Conservation (phyloP, 176 grass and related monocot genomes). For the Sorghum bicolor region Sorghum_bicolor_NCBIv3 NC_012870.2:15857001-15857500, state of each 20-base stretch:
- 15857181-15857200: background rate
- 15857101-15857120: background rate
- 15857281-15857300: too few species aligned
- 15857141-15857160: too few species aligned
- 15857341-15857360: too few species aligned
- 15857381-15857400: too few species aligned
- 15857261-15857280: background rate
- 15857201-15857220: background rate
- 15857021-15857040: background rate
- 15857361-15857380: too few species aligned
- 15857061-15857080: background rate
- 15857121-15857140: background rate
- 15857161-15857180: background rate
- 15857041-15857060: background rate
- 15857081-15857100: background rate
- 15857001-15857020: slow-evolving; percentile 42
- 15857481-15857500: too few species aligned
- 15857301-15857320: too few species aligned
- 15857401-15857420: too few species aligned
- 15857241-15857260: background rate
- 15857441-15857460: too few species aligned
- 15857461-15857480: too few species aligned
- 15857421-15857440: too few species aligned
- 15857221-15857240: background rate
- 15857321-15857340: too few species aligned